Percentiles rank a stretch among this genome's conserved stretches.
phyloP scores from a whole-genome alignment of 202 grass and related monocot species.

The Schoenoplectus tabernaemontani region DNA sequence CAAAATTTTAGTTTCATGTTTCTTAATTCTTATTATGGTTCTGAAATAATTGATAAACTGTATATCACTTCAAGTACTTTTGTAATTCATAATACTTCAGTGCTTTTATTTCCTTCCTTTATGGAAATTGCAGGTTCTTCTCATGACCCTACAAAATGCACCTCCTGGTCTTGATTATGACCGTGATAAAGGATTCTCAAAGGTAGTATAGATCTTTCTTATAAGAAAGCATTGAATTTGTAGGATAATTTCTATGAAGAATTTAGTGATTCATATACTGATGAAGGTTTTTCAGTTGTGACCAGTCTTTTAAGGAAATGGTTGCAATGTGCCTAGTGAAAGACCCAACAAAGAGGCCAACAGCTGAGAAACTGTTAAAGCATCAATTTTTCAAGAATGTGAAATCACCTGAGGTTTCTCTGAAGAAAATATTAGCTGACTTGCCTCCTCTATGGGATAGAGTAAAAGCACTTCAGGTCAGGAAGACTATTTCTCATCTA shows the following conservation, averaged over 20 bases:
- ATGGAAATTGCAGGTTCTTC: constrained; percentile 71
- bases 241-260: constrained; percentile 11
- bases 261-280: constrained; percentile 38
- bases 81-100: background rate
- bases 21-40: background rate
- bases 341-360: constrained; percentile 99
- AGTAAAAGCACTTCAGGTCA: constrained; percentile 95
- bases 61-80: background rate
- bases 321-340: constrained; percentile 98
- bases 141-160: constrained; percentile 98
- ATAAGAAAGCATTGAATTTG: constrained; percentile 21
- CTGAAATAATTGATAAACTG: background rate
- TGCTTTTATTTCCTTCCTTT: background rate
- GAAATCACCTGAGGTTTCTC: constrained; percentile 70
- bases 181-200: constrained; percentile 91
- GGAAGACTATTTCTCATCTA: constrained; percentile 3
- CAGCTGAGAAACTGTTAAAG: constrained; percentile 85
- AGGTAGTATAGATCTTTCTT: constrained; percentile 77
- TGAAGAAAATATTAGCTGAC: constrained; percentile 78
- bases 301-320: constrained; percentile 99
- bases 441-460: constrained; percentile 89
- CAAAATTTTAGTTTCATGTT: background rate
- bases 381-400: constrained; percentile 97
- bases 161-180: constrained; percentile 99
- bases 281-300: constrained; percentile 63